A percentile compares a stretch with the other conserved stretches of the same genome.
Evolutionary conservation across 2,329 filamentous ascomycete species (phyloP).

Genomic region (Phoma herbarum): DNA sequence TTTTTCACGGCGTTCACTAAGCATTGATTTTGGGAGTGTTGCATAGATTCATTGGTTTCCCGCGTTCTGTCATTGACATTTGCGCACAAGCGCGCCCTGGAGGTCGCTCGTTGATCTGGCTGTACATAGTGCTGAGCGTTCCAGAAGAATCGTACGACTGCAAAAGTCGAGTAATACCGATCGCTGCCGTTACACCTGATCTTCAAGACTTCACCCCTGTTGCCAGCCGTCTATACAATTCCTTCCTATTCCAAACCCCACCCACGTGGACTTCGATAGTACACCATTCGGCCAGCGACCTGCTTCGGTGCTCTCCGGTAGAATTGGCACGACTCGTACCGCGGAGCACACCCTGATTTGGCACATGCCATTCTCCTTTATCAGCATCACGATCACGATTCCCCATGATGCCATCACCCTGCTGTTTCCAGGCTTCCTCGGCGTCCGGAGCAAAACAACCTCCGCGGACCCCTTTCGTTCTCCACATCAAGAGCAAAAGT

Average conservation of each 20-base stretch:
- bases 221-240: background rate
- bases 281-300: background rate
- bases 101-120: slow-evolving; percentile 20
- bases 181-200: slow-evolving; percentile 8
- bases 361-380: slow-evolving; percentile 10
- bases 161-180: slow-evolving; percentile 14
- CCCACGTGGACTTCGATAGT: background rate
- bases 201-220: background rate
- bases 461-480: slow-evolving; percentile 5
- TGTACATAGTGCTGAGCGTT: slow-evolving; percentile 26
- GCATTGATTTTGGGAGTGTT: slow-evolving; percentile 6
- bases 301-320: background rate
- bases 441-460: slow-evolving; percentile 2
- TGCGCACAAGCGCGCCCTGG: slow-evolving; percentile 24
- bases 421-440: background rate
- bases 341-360: background rate
- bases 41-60: slow-evolving; percentile 12
- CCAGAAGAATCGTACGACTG: slow-evolving; percentile 5
- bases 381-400: slow-evolving; percentile 11
- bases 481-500: background rate
- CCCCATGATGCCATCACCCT: slow-evolving; percentile 6
- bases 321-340: slow-evolving; percentile 1
- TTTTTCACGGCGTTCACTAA: slow-evolving; percentile 12
- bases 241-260: slow-evolving; percentile 3
- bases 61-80: slow-evolving; percentile 9